phyloP scores from a whole-genome alignment of 192 early-diverging fungal species.

The Linderina pennispora region DNA sequence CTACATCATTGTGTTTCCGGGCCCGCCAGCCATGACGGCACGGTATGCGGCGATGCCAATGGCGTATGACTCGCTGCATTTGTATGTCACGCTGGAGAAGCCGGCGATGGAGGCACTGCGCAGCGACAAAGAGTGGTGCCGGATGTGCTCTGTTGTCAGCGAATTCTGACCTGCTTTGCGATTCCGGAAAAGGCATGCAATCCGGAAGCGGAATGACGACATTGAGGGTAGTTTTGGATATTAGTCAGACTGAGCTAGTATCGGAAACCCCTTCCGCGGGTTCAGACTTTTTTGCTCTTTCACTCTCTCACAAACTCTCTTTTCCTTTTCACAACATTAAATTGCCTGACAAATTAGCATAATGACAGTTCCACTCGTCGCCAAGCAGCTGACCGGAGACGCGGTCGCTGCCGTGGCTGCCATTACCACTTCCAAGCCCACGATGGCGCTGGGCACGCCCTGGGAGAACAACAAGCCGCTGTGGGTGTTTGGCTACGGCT shows the following conservation, averaged over 20 bases:
- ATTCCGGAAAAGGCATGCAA: not conserved
- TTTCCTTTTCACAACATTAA: not conserved
- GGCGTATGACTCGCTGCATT: constrained; percentile 19
- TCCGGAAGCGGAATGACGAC: no score
- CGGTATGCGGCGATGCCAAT: not conserved
- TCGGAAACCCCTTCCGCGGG: no score
- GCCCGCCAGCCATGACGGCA: constrained; percentile 9
- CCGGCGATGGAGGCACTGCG: constrained; percentile 28
- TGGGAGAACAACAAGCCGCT: constrained; percentile 31
- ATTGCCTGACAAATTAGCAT: not conserved
- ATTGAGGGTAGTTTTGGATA: no score
- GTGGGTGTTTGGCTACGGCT: constrained; percentile 70
- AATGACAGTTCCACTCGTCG: constrained; percentile 9
- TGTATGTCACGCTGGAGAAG: constrained; percentile 32
- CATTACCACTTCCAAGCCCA: not conserved
- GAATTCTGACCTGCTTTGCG: constrained; percentile 3
- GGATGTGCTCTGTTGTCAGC: constrained; percentile 20
- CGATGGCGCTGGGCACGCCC: constrained; percentile 7
- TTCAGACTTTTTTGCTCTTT: constrained; percentile 3
- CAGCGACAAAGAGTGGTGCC: constrained; percentile 13
- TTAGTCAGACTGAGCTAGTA: no score
- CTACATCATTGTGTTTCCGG: constrained; percentile 40
- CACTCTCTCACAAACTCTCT: not conserved
- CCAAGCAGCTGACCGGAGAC: not conserved
- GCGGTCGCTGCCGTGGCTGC: no score